phyloP scores from a whole-genome alignment of 768 basidiomycete species.

The Kwoniella sp. region DNA sequence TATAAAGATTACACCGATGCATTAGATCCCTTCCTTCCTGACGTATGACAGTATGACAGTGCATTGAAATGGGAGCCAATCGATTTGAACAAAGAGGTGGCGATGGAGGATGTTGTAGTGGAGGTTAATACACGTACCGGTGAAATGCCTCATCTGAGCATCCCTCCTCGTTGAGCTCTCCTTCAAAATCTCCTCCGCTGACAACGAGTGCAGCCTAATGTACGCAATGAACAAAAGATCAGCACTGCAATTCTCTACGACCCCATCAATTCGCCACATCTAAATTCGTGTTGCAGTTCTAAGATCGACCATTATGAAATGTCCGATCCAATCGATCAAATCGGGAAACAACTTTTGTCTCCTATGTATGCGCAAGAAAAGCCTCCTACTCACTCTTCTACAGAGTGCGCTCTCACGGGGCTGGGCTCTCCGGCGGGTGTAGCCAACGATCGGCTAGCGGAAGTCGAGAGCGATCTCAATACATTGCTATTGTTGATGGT shows the following conservation, averaged over 20 bases:
- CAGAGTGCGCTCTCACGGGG: constrained; percentile 50
- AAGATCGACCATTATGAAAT: too few relatives aligned
- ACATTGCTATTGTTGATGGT: constrained; percentile 1
- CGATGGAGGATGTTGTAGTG: background rate
- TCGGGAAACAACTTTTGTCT: too few relatives aligned
- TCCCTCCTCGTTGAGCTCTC: constrained; percentile 74
- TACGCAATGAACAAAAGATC: constrained; percentile 5
- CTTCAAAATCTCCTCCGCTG: constrained; percentile 74
- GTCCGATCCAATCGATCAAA: too few relatives aligned
- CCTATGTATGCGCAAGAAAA: too few relatives aligned
- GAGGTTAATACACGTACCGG: constrained; percentile 62
- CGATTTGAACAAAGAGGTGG: background rate
- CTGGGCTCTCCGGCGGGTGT: constrained; percentile 41
- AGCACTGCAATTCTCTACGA: background rate
- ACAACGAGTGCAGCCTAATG: constrained; percentile 67
- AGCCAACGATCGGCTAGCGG: constrained; percentile 40
- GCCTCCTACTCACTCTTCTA: constrained; percentile 52
- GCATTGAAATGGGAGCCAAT: background rate
- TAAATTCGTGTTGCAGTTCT: too few relatives aligned
- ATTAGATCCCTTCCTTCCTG: too few relatives aligned
- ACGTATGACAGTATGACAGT: background rate
- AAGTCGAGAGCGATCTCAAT: constrained; percentile 29
- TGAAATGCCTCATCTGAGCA: constrained; percentile 87
- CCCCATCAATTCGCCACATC: background rate
- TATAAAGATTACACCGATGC: too few relatives aligned